Evolutionary conservation across 352 stramenopile genomes (phyloP), one percentile per base, ranked within the genome.

Genomic region (Globisporangium emineosum): DNA sequence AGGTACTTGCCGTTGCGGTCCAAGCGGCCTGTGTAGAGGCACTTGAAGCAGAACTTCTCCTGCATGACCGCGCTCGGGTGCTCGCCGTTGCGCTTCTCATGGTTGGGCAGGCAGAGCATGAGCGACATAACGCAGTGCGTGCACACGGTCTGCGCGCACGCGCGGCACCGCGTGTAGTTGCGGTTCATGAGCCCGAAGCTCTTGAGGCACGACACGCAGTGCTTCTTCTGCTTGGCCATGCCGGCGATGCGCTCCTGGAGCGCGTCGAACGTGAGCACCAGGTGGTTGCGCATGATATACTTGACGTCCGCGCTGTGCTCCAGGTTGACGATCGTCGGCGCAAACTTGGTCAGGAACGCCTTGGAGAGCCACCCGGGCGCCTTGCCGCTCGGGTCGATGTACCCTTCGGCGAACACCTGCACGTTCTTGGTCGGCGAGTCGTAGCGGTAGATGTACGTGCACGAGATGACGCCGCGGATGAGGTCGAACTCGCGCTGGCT

Each of bases 11-110:
- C 75, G 62, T 82, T 83, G 37, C 79, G 77, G 55, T 88, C 77
- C 10, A 78, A 67, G 0, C 76, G 79, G 19, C 79, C 72, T 7
- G 77, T 77, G 65, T 81, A 88, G 33, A 89, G 57, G 47, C 80
- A 89, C 55, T 80, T 81, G 33, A 86, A 67, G 53, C 80, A 89
- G 55, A 89, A 89, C 52, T 77, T 80, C 33, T 86, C 79, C n/a
- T 73, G 69, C 10, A 89, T 79, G 32, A 86, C 79, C n/a, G 79
- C 77, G 42, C 77, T 87, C 33, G 79, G 79, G 60, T 85, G 79
- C 33, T 89, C 77, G 12, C 75, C 73, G 47, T 66, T 72, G n/a
- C 79, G 79, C 51, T 73, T 71, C 47, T 89, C 79, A 62, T 89
- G 79, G 23, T 65, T 65, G 19, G 79, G 79, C 15, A 87, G 68